Evolutionary conservation across 805 yeast genomes (phyloP).

Genomic region (Kodamaea kakaduensis): DNA sequence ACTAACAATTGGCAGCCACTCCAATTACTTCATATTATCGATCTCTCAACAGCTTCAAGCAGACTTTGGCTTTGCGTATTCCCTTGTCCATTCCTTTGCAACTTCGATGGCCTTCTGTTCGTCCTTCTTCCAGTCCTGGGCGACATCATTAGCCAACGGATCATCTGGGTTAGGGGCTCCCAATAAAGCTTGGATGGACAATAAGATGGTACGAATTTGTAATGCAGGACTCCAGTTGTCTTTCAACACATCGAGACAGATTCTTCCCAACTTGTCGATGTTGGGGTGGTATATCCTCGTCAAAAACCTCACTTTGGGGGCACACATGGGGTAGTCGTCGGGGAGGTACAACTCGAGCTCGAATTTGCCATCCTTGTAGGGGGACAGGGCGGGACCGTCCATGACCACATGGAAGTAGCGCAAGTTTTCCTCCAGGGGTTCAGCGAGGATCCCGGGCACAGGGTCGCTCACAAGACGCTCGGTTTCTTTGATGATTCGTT

Average conservation of each 20-base stretch:
- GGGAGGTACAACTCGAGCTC: constrained; percentile 84
- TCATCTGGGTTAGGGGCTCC: constrained; percentile 98
- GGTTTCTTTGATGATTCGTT: constrained; percentile 94
- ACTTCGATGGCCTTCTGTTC: constrained; percentile 75
- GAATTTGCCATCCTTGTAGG: constrained; percentile 81
- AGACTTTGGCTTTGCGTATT: constrained; percentile 45
- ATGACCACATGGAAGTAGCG: constrained; percentile 90
- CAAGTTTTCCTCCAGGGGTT: constrained; percentile 90
- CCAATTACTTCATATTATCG: too few relatives aligned
- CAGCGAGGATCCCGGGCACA: constrained; percentile 91
- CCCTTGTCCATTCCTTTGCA: constrained; percentile 72
- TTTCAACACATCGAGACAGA: constrained; percentile 91
- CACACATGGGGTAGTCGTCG: constrained; percentile 96
- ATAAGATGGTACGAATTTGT: constrained; percentile 86
- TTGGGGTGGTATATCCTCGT: constrained; percentile 96
- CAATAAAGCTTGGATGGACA: constrained; percentile 87
- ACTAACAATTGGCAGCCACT: too few relatives aligned
- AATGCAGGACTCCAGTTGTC: constrained; percentile 97
- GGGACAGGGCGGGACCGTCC: constrained; percentile 87
- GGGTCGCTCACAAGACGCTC: constrained; percentile 91
- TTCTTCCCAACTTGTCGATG: constrained; percentile 91
- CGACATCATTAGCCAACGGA: constrained; percentile 96
- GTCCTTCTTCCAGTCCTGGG: constrained; percentile 90
- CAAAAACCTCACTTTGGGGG: constrained; percentile 91
- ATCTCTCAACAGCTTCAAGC: too few relatives aligned